Evolutionary conservation across 306 rosid species (phyloP).

Genomic region (Biancaea sappan): DNA sequence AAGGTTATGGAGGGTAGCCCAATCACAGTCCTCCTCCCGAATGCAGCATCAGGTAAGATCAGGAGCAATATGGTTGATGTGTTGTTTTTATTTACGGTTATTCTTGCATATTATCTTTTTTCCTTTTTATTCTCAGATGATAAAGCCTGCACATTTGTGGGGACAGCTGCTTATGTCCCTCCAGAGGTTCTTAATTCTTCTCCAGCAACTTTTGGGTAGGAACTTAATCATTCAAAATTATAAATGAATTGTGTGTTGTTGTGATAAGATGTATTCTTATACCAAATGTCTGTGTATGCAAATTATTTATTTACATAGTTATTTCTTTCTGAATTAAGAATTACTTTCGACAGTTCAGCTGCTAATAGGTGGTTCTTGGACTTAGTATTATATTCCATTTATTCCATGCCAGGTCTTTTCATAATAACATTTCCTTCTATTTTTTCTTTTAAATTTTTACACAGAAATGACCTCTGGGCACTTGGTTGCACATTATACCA

Average conservation of each 20-base stretch:
- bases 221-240: constrained; percentile 4
- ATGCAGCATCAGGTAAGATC: constrained; percentile 82
- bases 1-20: constrained; percentile 92
- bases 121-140: constrained; percentile 55
- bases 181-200: constrained; percentile 98
- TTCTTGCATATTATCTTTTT: constrained; percentile 19
- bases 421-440: constrained; percentile 26
- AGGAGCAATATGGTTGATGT: constrained; percentile 16
- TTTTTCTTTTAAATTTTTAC: constrained; percentile 31
- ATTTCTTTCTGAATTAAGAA: constrained; percentile 1
- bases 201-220: constrained; percentile 95
- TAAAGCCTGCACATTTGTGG: constrained; percentile 98
- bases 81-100: background rate
- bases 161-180: constrained; percentile 99
- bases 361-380: constrained; percentile 4
- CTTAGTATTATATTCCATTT: constrained; percentile 17
- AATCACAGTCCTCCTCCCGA: constrained; percentile 91
- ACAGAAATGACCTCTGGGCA: constrained; percentile 99
- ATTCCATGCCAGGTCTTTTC: constrained; percentile 14
- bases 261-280: constrained; percentile 6
- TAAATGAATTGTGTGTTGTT: constrained; percentile 1
- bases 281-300: constrained; percentile 1
- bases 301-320: constrained; percentile 4
- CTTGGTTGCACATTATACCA: constrained; percentile 99
- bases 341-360: constrained; percentile 5